phyloP scores from a whole-genome alignment of 257 asterid species.

The Eustoma russellianum region DNA sequence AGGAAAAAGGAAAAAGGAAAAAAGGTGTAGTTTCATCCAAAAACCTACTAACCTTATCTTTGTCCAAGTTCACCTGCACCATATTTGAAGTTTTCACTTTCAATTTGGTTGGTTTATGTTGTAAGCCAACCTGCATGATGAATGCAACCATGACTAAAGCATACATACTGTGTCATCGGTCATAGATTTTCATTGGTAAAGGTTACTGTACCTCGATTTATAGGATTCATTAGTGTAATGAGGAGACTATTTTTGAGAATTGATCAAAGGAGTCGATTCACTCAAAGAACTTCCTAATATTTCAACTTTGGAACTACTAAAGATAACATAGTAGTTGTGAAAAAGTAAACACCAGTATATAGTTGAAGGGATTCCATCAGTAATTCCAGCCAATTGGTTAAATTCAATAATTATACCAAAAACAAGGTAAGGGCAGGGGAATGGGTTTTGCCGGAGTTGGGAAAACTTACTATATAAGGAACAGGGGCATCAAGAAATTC shows the following conservation, averaged over 20 bases:
- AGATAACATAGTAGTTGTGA: no score
- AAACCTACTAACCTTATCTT: conserved; percentile 52
- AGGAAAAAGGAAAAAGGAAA: not conserved
- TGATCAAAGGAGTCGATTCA: no score
- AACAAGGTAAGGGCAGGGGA: not conserved
- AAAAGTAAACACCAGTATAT: no score
- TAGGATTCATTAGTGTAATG: no score
- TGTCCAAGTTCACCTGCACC: conserved; percentile 47
- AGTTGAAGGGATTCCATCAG: no score
- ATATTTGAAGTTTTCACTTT: conserved; percentile 55
- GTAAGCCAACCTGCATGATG: conserved; percentile 70
- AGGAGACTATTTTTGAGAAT: no score
- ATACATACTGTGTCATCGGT: not conserved
- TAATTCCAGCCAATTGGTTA: not conserved
- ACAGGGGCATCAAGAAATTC: conserved; percentile 98
- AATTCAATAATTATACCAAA: not conserved
- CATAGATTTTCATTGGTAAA: no score
- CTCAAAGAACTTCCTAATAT: no score
- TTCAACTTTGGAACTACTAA: no score
- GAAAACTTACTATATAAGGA: conserved; percentile 78
- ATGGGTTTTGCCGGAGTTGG: no score
- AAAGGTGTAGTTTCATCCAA: conserved; percentile 2
- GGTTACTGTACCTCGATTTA: no score
- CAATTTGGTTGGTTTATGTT: conserved; percentile 46
- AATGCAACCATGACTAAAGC: conserved; percentile 1